Percentiles rank a stretch among this genome's conserved stretches.
phyloP scores from a whole-genome alignment of 2,329 filamentous ascomycete genomes.

The Verticillium nonalfalfae region DNA sequence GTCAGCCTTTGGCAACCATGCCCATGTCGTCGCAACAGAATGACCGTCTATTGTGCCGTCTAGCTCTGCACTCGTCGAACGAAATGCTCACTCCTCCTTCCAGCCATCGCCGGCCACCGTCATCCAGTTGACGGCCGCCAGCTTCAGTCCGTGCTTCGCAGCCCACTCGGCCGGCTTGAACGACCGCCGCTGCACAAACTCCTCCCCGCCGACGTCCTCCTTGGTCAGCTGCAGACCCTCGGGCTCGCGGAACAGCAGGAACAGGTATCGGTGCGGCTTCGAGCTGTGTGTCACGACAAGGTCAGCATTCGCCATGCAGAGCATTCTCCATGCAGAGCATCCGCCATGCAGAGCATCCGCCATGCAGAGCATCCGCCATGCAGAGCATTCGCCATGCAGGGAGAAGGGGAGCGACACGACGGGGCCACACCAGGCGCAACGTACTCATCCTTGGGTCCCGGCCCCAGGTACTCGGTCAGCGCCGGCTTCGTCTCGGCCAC shows the following conservation, averaged over 20 bases:
- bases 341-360: neutral
- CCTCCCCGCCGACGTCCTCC: slow-evolving; percentile 38
- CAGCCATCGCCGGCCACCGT: slow-evolving; percentile 36
- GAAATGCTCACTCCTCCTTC: slow-evolving; percentile 10
- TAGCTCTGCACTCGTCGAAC: neutral
- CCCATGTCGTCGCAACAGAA: neutral
- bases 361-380: neutral
- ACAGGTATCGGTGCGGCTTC: slow-evolving; percentile 39
- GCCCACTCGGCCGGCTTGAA: slow-evolving; percentile 33
- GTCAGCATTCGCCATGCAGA: neutral
- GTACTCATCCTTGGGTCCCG: slow-evolving; percentile 39
- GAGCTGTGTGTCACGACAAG: slow-evolving; percentile 26
- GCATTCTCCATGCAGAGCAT: neutral
- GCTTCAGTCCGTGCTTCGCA: slow-evolving; percentile 25
- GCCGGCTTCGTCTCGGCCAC: slow-evolving; percentile 22
- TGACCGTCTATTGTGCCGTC: neutral
- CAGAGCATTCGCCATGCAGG: neutral
- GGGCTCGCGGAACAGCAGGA: slow-evolving; percentile 36
- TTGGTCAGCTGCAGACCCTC: slow-evolving; percentile 24
- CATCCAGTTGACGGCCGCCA: slow-evolving; percentile 40
- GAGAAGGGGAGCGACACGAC: neutral
- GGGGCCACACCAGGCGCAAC: slow-evolving; percentile 8
- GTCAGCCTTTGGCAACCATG: neutral
- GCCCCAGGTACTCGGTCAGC: slow-evolving; percentile 35
- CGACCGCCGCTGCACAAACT: slow-evolving; percentile 35